These are phyloP conservation scores for Backusella macrospora DNA, from an alignment of 192 early-diverging fungal species.

Conservation along the genomic window DNA sequence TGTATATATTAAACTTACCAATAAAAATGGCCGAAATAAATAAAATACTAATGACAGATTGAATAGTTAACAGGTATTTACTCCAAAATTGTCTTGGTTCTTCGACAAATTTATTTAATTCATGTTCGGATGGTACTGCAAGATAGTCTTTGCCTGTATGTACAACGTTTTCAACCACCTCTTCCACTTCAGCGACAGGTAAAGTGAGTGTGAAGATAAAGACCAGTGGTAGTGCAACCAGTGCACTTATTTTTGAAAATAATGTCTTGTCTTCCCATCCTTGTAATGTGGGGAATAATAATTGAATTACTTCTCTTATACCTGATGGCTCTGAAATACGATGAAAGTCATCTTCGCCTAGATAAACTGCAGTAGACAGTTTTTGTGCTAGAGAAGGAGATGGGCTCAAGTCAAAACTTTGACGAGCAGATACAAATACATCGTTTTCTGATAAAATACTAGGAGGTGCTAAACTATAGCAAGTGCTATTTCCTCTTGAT, in stretches of 20 bases:
- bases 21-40: constrained; percentile 18
- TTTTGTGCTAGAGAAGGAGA: constrained; percentile 8
- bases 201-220: constrained; percentile 58
- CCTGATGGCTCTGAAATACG: neutral
- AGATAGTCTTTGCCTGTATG: neutral
- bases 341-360: constrained; percentile 1
- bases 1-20: constrained; percentile 13
- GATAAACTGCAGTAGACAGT: neutral
- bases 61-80: constrained; percentile 3
- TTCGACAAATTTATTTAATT: neutral
- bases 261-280: constrained; percentile 54
- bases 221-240: constrained; percentile 56
- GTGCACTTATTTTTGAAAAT: constrained; percentile 48
- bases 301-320: constrained; percentile 26
- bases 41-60: constrained; percentile 8
- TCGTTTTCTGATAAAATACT: constrained; percentile 10
- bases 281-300: constrained; percentile 59
- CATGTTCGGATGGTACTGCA: constrained; percentile 2
- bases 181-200: constrained; percentile 60
- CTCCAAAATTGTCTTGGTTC: constrained; percentile 11
- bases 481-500: constrained; percentile 15
- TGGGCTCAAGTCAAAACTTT: constrained; percentile 17
- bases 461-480: constrained; percentile 11
- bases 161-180: neutral
- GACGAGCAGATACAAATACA: constrained; percentile 8